Evolutionary conservation across 352 stramenopile species (phyloP).

Genomic region (Globisporangium rhizosaccharum): DNA sequence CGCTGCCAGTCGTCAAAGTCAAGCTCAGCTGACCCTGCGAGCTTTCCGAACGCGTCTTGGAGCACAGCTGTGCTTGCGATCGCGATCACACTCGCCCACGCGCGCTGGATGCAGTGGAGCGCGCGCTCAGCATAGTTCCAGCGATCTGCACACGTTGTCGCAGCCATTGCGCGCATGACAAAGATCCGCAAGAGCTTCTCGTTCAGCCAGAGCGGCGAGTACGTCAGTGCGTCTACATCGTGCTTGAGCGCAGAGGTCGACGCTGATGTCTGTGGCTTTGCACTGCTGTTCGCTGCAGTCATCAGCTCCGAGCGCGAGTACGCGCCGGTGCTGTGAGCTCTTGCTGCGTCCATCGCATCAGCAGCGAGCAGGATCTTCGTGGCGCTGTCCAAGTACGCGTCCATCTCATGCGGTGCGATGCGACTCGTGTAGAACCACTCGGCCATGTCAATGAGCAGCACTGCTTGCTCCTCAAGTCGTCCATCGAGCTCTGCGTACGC

Average conservation of each 20-base stretch:
- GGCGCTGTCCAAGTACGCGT: conserved; percentile 53
- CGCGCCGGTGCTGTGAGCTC: background rate
- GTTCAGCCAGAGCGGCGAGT: conserved; percentile 42
- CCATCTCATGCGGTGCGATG: conserved; percentile 45
- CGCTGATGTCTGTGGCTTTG: background rate
- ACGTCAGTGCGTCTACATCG: conserved; percentile 3
- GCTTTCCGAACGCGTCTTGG: conserved; percentile 26
- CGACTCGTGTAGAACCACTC: conserved; percentile 83
- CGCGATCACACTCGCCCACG: conserved; percentile 47
- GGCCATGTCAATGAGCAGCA: conserved; percentile 73
- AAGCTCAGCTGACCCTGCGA: conserved; percentile 12
- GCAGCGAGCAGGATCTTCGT: conserved; percentile 33
- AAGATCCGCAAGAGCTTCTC: conserved; percentile 61
- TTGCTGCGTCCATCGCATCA: conserved; percentile 18
- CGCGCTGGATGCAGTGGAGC: conserved; percentile 34
- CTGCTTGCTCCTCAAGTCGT: conserved; percentile 50
- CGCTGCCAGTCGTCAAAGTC: conserved; percentile 65
- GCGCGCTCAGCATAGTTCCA: conserved; percentile 27
- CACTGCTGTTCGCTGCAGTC: background rate
- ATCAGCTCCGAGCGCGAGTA: background rate
- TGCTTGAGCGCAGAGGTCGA: conserved; percentile 6
- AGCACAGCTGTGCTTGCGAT: conserved; percentile 40
- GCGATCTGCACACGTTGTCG: conserved; percentile 26
- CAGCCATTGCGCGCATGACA: conserved; percentile 32
- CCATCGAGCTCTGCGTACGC: conserved; percentile 59